phyloP scores from a whole-genome alignment of 2,329 filamentous ascomycete genomes.

The Aspergillus costaricaensis region DNA sequence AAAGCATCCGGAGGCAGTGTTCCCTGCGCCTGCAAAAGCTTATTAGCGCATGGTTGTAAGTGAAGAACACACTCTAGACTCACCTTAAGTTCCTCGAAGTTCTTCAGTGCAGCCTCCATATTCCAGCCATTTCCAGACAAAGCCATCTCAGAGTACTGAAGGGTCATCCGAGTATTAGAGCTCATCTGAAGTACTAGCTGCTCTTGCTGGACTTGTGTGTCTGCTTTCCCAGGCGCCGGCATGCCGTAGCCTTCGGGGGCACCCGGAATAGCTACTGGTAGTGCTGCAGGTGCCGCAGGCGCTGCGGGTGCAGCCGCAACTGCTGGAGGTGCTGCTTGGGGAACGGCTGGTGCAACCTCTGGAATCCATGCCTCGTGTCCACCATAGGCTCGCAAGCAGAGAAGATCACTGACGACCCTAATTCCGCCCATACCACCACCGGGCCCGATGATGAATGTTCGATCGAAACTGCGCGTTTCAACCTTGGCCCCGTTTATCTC shows the following conservation, averaged over 20 bases:
- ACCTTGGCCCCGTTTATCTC: slow-evolving; percentile 65
- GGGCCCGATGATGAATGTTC: slow-evolving; percentile 77
- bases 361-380: slow-evolving; percentile 55
- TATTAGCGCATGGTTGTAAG: slow-evolving; percentile 24
- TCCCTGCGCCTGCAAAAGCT: slow-evolving; percentile 32
- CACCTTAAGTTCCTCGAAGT: slow-evolving; percentile 77
- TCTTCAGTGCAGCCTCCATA: slow-evolving; percentile 69
- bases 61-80: slow-evolving; percentile 23
- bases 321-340: slow-evolving; percentile 40
- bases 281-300: slow-evolving; percentile 13
- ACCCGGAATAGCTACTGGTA: slow-evolving; percentile 27
- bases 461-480: slow-evolving; percentile 74
- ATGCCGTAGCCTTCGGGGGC: slow-evolving; percentile 44
- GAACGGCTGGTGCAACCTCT: slow-evolving; percentile 34
- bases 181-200: slow-evolving; percentile 72
- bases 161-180: slow-evolving; percentile 76
- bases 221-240: slow-evolving; percentile 46
- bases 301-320: slow-evolving; percentile 11
- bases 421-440: slow-evolving; percentile 67
- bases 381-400: slow-evolving; percentile 70
- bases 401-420: slow-evolving; percentile 76
- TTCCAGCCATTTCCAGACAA: slow-evolving; percentile 79
- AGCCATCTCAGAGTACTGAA: slow-evolving; percentile 78
- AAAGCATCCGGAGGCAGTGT: slow-evolving; percentile 56
- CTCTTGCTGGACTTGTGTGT: slow-evolving; percentile 62